These are phyloP conservation scores for Teratosphaeriaceae sp. DNA, from an alignment of 2,329 filamentous ascomycete species.

Conservation along the genomic window DNA sequence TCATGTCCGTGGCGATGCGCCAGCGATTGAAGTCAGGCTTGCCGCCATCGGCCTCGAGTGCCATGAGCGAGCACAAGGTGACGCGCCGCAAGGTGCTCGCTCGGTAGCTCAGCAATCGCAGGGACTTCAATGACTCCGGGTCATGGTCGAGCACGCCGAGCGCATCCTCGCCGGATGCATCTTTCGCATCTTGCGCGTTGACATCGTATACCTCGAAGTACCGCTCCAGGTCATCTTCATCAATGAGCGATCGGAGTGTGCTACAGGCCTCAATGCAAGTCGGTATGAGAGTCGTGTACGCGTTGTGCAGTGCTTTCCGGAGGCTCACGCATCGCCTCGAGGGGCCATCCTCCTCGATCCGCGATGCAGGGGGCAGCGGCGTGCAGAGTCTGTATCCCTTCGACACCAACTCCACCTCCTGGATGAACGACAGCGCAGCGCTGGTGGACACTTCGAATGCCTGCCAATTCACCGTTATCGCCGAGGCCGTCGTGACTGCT, in stretches of 20 bases:
- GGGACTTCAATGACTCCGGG: constrained; percentile 67
- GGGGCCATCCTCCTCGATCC: constrained; percentile 69
- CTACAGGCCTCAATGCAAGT: constrained; percentile 65
- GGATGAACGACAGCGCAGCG: constrained; percentile 73
- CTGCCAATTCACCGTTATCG: constrained; percentile 67
- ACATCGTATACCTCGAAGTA: constrained; percentile 69
- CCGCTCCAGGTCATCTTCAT: constrained; percentile 77
- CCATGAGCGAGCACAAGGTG: constrained; percentile 80
- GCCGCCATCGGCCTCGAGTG: constrained; percentile 75
- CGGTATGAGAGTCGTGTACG: constrained; percentile 63
- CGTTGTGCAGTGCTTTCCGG: constrained; percentile 65
- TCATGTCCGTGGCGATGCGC: constrained; percentile 68
- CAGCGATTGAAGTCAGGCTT: constrained; percentile 71
- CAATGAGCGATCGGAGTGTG: constrained; percentile 64
- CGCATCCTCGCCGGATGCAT: constrained; percentile 43
- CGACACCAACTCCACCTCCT: constrained; percentile 93
- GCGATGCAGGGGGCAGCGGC: constrained; percentile 84
- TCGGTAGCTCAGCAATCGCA: constrained; percentile 60
- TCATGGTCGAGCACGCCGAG: constrained; percentile 65
- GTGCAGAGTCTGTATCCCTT: constrained; percentile 85
- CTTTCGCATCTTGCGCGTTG: constrained; percentile 39
- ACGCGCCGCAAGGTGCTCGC: constrained; percentile 77
- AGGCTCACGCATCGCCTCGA: constrained; percentile 72
- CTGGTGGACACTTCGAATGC: constrained; percentile 72
- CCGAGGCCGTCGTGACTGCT: constrained; percentile 61